phyloP scores from a whole-genome alignment of 192 early-diverging fungal species.

The Thamnidium elegans region DNA sequence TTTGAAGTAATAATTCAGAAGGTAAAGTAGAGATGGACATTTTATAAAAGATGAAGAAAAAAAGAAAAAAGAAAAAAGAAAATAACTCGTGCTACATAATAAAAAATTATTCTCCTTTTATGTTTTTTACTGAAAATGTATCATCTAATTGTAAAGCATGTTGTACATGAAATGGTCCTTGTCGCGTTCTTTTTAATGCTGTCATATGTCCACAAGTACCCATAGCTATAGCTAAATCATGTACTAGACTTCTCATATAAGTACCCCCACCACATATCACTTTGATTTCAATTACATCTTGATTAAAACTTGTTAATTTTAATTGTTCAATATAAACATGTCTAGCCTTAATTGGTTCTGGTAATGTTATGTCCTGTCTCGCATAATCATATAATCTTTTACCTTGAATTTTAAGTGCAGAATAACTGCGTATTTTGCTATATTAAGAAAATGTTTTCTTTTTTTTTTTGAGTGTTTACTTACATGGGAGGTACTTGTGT shows the following conservation, averaged over 20 bases:
- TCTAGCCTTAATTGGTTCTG: slow-evolving; percentile 40
- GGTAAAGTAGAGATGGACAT: slow-evolving; percentile 26
- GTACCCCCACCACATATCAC: slow-evolving; percentile 67
- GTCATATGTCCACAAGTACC: slow-evolving; percentile 62
- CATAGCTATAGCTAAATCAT: slow-evolving; percentile 57
- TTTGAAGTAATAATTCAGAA: slow-evolving; percentile 46
- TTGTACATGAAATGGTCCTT: slow-evolving; percentile 51
- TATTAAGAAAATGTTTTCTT: not conserved
- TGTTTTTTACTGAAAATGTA: not conserved
- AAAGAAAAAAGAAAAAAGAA: not conserved
- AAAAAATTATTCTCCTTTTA: not conserved
- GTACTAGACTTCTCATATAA: slow-evolving; percentile 70
- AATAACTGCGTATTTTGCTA: slow-evolving; percentile 45
- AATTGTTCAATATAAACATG: slow-evolving; percentile 39
- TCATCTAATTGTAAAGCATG: slow-evolving; percentile 13
- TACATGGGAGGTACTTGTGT: slow-evolving; percentile 65
- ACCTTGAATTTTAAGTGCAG: slow-evolving; percentile 66
- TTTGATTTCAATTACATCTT: slow-evolving; percentile 27
- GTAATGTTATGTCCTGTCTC: slow-evolving; percentile 44
- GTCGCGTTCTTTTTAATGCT: slow-evolving; percentile 55
- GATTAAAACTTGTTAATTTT: slow-evolving; percentile 37
- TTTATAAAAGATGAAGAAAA: not conserved
- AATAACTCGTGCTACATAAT: not conserved
- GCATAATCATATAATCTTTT: slow-evolving; percentile 73
- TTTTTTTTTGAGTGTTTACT: slow-evolving; percentile 3